Percentiles rank a stretch among this genome's conserved stretches.
Evolutionary conservation across 345 rosid genomes (phyloP).

Genomic region (Populus nigra): DNA sequence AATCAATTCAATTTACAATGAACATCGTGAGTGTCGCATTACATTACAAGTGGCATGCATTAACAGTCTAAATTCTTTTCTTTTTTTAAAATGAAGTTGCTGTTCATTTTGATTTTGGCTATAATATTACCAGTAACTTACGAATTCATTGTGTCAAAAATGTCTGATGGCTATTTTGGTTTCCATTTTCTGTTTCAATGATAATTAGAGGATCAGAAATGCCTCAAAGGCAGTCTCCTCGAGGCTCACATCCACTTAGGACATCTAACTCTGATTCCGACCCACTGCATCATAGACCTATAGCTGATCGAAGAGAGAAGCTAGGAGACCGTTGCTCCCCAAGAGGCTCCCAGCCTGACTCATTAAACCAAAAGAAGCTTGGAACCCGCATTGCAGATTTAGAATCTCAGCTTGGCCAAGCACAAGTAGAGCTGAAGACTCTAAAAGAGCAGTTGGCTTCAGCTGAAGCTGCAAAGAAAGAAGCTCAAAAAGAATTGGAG

Average conservation of each 20-base stretch:
- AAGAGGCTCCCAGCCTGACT: conserved; percentile 59
- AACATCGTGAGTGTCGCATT: too few species aligned
- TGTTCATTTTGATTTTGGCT: too few species aligned
- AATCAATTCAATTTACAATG: too few species aligned
- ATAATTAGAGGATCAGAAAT: conserved; percentile 54
- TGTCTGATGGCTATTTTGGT: background rate
- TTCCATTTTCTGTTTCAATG: conserved; percentile 1
- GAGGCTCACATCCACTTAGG: conserved; percentile 53
- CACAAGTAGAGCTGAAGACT: conserved; percentile 77
- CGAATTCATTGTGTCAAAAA: background rate
- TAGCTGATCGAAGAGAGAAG: conserved; percentile 66
- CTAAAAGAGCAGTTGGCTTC: conserved; percentile 69
- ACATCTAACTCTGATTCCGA: conserved; percentile 57
- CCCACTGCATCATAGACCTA: conserved; percentile 44
- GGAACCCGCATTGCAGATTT: conserved; percentile 79
- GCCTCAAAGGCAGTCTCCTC: conserved; percentile 73
- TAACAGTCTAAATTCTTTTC: too few species aligned
- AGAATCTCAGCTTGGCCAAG: conserved; percentile 91
- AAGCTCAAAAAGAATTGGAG: conserved; percentile 59
- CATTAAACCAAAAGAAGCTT: conserved; percentile 67
- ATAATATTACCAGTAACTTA: too few species aligned
- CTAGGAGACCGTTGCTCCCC: conserved; percentile 78
- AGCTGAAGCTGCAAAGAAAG: conserved; percentile 85
- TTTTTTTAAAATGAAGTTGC: too few species aligned
- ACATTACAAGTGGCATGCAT: too few species aligned